A percentile compares a stretch with the other conserved stretches of the same genome.
These are phyloP conservation scores for Bipolaris zeicola DNA, from an alignment of 2,329 filamentous ascomycete species.

Conservation along the genomic window DNA sequence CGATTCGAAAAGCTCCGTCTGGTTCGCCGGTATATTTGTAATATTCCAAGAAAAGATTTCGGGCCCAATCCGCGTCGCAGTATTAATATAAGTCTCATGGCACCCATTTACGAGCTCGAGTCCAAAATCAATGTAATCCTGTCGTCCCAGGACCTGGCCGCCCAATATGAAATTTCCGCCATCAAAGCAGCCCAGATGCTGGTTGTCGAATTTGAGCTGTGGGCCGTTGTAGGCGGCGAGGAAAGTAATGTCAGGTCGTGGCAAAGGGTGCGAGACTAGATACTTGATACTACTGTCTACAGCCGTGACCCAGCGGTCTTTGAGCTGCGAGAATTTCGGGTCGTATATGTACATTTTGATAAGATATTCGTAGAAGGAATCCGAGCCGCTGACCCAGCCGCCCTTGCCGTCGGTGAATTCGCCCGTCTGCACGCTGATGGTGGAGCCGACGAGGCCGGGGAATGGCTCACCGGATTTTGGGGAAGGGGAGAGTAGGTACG, in stretches of 20 bases:
- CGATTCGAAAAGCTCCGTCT: conserved; percentile 64
- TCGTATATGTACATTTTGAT: conserved; percentile 92
- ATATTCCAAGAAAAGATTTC: conserved; percentile 59
- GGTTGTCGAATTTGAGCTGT: conserved; percentile 45
- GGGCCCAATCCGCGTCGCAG: conserved; percentile 76
- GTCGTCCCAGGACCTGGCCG: conserved; percentile 68
- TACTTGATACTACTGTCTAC: conserved; percentile 76
- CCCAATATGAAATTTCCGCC: conserved; percentile 86
- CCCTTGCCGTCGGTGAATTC: conserved; percentile 69
- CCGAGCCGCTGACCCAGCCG: conserved; percentile 77
- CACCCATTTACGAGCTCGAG: conserved; percentile 74
- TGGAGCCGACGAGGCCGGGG: conserved; percentile 74
- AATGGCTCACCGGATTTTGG: conserved; percentile 71
- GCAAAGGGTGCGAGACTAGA: conserved; percentile 70
- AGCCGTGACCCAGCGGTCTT: conserved; percentile 74
- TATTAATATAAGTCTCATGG: conserved; percentile 72
- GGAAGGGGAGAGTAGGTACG: conserved; percentile 70
- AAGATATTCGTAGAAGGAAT: conserved; percentile 88
- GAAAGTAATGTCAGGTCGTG: conserved; percentile 74
- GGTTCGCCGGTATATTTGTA: conserved; percentile 38
- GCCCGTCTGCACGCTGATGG: conserved; percentile 69
- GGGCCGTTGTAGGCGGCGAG: conserved; percentile 62
- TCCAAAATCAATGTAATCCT: conserved; percentile 75
- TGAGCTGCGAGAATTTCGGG: conserved; percentile 68
- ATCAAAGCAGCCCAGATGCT: conserved; percentile 75